Base-by-base conservation (phyloP, 495 filamentous ascomycete genomes). In the Aspergillus asperescens region DNA sequence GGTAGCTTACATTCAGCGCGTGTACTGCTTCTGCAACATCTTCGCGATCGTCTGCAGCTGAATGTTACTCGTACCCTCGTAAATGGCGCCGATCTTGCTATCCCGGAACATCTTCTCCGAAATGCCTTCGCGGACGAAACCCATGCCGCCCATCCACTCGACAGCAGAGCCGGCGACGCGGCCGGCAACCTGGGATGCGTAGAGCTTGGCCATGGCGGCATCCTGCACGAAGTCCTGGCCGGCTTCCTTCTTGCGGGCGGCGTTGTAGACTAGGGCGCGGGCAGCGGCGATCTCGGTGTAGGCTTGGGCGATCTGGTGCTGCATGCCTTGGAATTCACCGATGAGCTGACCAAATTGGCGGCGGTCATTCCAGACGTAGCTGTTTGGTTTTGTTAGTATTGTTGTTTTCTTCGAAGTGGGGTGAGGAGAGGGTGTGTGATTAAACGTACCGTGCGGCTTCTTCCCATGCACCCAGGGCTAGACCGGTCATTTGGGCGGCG, bases 91-190 rank as follows among this genome's bases (percentile, higher is more conserved):
- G 64, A 99, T 99, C 83, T 96, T 99, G 75, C 88, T 92, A 68
- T 99, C 93, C 19, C 93, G 79, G 78, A 85, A 99, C 75, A 86
- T 94, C 82, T 99, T 99, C 84, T 99, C 93, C 4, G 94, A 93
- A 55, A 96, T 82, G 2, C 93, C 93, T 68, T 99, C 93, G 34
- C 93, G 77, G 31, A 97, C 93, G 60, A 99, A 99, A 7, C 82
- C 83, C 93, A 96, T 96, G 45, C 93, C 93, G 28, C 93, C 93
- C 92, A 96, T 96, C 93, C 94, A 97, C 72, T 97, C 93, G 15
- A 99, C 81, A 3, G 91, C 93, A 9, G 83, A 81, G 8, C 90
- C 84, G 44, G 87, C 86, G 18, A 97, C 92, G 45, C 82, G 81
- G 13, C 88, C 88, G 1, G 93, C 93, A 15, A 99, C 90, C 75